These are phyloP conservation scores for Penicillium coffeae DNA, from an alignment of 495 filamentous ascomycete species.

Conservation along the genomic window DNA sequence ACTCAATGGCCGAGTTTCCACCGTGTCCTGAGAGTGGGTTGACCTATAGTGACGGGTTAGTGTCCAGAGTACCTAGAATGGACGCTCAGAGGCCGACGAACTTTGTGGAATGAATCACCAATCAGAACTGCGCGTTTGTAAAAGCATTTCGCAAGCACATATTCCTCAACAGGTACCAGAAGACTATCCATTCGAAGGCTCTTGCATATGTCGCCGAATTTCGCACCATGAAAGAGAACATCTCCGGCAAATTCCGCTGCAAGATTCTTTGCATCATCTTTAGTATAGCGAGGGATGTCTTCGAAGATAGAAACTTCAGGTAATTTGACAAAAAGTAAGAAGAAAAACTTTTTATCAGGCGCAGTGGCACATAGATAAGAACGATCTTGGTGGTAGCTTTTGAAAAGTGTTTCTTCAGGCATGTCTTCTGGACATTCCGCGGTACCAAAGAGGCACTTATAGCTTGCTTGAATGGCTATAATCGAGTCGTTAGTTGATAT, in stretches of 20 bases:
- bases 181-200: not conserved
- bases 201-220: not conserved
- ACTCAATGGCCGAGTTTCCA: not conserved
- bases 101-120: conserved; percentile 45
- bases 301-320: not conserved
- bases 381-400: not conserved
- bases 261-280: not conserved
- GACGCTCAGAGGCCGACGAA: conserved; percentile 1
- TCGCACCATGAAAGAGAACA: not conserved
- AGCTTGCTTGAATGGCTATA: not conserved
- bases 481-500: not conserved
- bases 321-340: not conserved
- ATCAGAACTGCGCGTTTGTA: conserved; percentile 33
- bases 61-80: not conserved
- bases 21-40: not conserved
- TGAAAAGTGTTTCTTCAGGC: too few species aligned
- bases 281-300: not conserved
- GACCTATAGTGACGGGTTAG: not conserved
- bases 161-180: conserved; percentile 37
- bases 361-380: not conserved
- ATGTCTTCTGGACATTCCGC: not conserved
- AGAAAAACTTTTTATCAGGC: not conserved
- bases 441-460: not conserved
- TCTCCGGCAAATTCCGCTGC: not conserved
- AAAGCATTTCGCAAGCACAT: conserved; percentile 29